Evolutionary conservation across 2,329 filamentous ascomycete genomes (phyloP).

Genomic region (Elsinoe necatrix): DNA sequence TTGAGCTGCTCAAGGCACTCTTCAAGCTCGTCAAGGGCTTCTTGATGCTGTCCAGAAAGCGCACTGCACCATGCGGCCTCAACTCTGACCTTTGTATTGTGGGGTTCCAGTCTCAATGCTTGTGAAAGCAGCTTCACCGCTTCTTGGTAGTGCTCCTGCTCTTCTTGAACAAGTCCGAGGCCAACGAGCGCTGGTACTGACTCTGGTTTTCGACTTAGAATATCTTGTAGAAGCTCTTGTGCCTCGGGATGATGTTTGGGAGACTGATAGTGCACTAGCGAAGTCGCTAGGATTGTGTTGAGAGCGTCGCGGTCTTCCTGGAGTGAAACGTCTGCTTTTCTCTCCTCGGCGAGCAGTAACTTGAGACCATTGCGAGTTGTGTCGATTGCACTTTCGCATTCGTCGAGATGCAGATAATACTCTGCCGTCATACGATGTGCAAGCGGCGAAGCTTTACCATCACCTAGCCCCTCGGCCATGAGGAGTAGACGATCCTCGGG

Average conservation of each 20-base stretch:
- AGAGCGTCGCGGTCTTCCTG: slow-evolving; percentile 64
- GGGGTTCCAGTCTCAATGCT: slow-evolving; percentile 62
- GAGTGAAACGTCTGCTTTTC: slow-evolving; percentile 60
- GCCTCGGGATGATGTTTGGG: slow-evolving; percentile 86
- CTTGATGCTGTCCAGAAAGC: slow-evolving; percentile 64
- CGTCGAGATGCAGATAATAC: slow-evolving; percentile 76
- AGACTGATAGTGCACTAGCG: slow-evolving; percentile 80
- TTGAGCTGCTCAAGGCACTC: slow-evolving; percentile 49
- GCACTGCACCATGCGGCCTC: slow-evolving; percentile 92
- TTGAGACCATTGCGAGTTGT: slow-evolving; percentile 66
- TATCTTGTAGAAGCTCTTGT: slow-evolving; percentile 72
- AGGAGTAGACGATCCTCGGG: slow-evolving; percentile 72
- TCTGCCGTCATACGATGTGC: slow-evolving; percentile 76
- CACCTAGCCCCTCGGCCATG: slow-evolving; percentile 55
- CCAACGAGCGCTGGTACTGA: slow-evolving; percentile 80
- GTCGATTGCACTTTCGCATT: slow-evolving; percentile 74
- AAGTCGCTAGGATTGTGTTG: slow-evolving; percentile 71
- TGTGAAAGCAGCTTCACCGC: slow-evolving; percentile 73
- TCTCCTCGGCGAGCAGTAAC: slow-evolving; percentile 51
- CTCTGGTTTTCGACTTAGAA: slow-evolving; percentile 64
- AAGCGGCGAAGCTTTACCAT: slow-evolving; percentile 58
- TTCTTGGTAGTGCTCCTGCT: slow-evolving; percentile 78
- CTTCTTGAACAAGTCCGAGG: slow-evolving; percentile 83
- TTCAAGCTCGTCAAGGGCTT: slow-evolving; percentile 61
- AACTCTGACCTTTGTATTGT: slow-evolving; percentile 69